These are phyloP conservation scores for Alternaria angustiovoidea DNA, from an alignment of 2,329 filamentous ascomycete species.

Conservation along the genomic window DNA sequence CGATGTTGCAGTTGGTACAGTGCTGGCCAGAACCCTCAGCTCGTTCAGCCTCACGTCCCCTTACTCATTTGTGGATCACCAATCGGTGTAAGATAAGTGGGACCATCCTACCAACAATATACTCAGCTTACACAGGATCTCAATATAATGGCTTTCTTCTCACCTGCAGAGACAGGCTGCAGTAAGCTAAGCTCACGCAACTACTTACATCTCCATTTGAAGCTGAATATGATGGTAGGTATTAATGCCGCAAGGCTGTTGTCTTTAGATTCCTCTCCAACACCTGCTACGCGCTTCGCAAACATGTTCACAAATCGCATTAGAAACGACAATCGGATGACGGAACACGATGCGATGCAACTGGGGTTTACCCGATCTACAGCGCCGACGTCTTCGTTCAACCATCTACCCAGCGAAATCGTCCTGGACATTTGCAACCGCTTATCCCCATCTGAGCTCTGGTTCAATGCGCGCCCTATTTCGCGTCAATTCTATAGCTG, in stretches of 20 bases:
- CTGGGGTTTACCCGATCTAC: neutral
- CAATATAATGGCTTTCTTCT: neutral
- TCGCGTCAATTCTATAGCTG: conserved; percentile 11
- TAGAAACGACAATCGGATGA: neutral
- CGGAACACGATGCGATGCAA: neutral
- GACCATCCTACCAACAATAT: neutral
- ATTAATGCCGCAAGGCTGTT: conserved; percentile 1
- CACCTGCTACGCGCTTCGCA: neutral
- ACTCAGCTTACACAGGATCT: neutral
- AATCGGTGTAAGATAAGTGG: neutral
- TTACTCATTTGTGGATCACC: neutral
- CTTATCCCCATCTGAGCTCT: conserved; percentile 9
- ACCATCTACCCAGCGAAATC: conserved; percentile 10
- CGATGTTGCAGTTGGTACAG: neutral
- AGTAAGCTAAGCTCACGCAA: neutral
- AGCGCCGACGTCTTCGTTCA: neutral
- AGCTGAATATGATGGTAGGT: neutral
- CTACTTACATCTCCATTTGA: neutral
- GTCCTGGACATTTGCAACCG: conserved; percentile 11
- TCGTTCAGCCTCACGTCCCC: neutral
- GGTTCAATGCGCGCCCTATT: conserved; percentile 6
- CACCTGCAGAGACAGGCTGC: neutral
- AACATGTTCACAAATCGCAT: neutral
- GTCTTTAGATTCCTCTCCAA: neutral
- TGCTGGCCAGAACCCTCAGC: neutral